Evolutionary conservation across 2,329 filamentous ascomycete species (phyloP).

Genomic region (Verticillium alfalfae): DNA sequence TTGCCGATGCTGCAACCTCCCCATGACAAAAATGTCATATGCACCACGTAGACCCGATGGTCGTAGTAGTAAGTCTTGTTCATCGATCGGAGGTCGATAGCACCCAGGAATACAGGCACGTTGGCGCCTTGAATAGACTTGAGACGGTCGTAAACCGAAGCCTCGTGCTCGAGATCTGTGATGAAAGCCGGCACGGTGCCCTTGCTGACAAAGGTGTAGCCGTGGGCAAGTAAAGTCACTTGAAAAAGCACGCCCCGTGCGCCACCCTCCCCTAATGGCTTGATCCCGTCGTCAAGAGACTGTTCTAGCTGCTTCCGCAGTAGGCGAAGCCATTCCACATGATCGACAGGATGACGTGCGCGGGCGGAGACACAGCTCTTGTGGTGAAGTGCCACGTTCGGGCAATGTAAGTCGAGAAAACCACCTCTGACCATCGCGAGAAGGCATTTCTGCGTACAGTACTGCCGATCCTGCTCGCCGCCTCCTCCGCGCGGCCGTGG

Average conservation of each 20-base stretch:
- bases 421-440: slow-evolving; percentile 22
- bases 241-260: slow-evolving; percentile 32
- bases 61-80: slow-evolving; percentile 25
- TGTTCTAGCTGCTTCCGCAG: slow-evolving; percentile 22
- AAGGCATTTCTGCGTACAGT: slow-evolving; percentile 34
- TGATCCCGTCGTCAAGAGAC: slow-evolving; percentile 23
- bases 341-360: slow-evolving; percentile 20
- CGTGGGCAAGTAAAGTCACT: slow-evolving; percentile 30
- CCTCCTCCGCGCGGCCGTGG: not conserved
- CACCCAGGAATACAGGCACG: slow-evolving; percentile 31
- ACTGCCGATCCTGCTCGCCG: slow-evolving; percentile 11
- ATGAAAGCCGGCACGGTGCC: slow-evolving; percentile 26
- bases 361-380: not conserved
- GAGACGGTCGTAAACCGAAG: slow-evolving; percentile 26
- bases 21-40: slow-evolving; percentile 28
- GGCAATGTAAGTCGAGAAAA: slow-evolving; percentile 26
- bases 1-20: slow-evolving; percentile 14
- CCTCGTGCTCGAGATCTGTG: slow-evolving; percentile 26
- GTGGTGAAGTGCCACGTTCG: slow-evolving; percentile 28
- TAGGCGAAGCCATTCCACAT: slow-evolving; percentile 18
- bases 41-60: slow-evolving; percentile 21
- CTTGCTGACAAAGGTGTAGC: slow-evolving; percentile 38
- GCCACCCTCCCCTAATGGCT: slow-evolving; percentile 19
- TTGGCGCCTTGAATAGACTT: slow-evolving; percentile 23
- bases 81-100: slow-evolving; percentile 26